Percentiles rank a stretch among this genome's conserved stretches.
phyloP scores from a whole-genome alignment of 2,329 filamentous ascomycete species.

The Mycosphaerelloides madeirae region DNA sequence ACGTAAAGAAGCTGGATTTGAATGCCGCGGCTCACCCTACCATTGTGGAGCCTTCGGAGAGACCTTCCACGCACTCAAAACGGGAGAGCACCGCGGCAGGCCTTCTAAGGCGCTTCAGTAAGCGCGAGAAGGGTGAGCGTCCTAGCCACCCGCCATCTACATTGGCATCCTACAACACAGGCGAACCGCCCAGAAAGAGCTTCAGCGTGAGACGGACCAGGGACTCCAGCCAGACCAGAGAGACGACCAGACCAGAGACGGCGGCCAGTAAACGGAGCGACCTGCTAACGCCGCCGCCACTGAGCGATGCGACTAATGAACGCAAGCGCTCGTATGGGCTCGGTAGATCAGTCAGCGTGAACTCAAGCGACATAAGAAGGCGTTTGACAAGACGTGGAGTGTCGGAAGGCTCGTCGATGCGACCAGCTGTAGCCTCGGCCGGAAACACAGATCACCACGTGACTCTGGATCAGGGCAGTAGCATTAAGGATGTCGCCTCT shows the following conservation, averaged over 20 bases:
- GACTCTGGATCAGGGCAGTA: slow-evolving; percentile 33
- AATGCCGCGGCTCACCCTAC: slow-evolving; percentile 50
- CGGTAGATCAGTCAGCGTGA: slow-evolving; percentile 85
- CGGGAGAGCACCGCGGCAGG: slow-evolving; percentile 86
- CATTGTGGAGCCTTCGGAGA: slow-evolving; percentile 39
- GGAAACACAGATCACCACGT: slow-evolving; percentile 30
- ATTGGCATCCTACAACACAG: slow-evolving; percentile 67
- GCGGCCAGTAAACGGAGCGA: slow-evolving; percentile 53
- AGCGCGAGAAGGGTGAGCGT: slow-evolving; percentile 62
- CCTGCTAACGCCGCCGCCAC: slow-evolving; percentile 66
- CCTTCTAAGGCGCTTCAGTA: slow-evolving; percentile 84
- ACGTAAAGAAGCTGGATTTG: slow-evolving; percentile 61
- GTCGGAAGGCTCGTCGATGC: slow-evolving; percentile 48
- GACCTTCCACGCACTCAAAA: slow-evolving; percentile 50
- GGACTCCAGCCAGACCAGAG: slow-evolving; percentile 39
- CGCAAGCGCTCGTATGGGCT: slow-evolving; percentile 53
- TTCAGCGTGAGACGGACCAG: slow-evolving; percentile 72
- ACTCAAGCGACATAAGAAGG: slow-evolving; percentile 74
- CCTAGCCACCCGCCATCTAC: slow-evolving; percentile 66
- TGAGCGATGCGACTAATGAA: slow-evolving; percentile 39
- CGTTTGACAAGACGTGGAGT: slow-evolving; percentile 54
- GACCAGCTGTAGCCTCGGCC: slow-evolving; percentile 24
- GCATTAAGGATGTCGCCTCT: slow-evolving; percentile 41
- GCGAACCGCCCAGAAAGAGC: slow-evolving; percentile 74
- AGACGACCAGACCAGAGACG: slow-evolving; percentile 51